These are phyloP conservation scores for Pichia scutulata DNA, from an alignment of 805 yeast species.

Conservation along the genomic window DNA sequence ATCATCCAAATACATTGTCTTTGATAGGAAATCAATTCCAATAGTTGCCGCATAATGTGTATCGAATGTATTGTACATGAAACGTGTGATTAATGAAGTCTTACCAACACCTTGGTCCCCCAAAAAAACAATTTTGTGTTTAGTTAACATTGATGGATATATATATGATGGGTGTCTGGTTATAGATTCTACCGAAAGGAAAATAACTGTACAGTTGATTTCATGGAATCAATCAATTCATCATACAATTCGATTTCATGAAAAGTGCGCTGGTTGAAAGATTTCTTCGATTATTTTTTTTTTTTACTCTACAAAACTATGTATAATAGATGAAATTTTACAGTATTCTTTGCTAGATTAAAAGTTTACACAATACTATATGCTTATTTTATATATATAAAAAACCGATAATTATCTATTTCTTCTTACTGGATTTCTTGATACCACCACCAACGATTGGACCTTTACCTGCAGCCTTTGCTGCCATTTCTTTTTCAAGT, in stretches of 20 bases:
- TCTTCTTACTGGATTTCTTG: slow-evolving; percentile 74
- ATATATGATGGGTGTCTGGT: not conserved
- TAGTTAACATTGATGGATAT: slow-evolving; percentile 35
- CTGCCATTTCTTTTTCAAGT: slow-evolving; percentile 85
- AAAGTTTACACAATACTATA: not conserved
- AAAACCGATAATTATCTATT: not conserved
- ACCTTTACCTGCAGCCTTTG: slow-evolving; percentile 82
- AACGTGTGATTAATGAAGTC: slow-evolving; percentile 91
- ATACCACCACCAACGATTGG: slow-evolving; percentile 92
- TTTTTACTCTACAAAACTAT: too few relatives aligned
- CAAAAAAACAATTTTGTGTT: slow-evolving; percentile 84
- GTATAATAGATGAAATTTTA: too few relatives aligned
- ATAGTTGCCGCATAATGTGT: slow-evolving; percentile 95
- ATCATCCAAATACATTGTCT: slow-evolving; percentile 91
- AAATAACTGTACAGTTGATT: not conserved
- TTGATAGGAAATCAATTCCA: slow-evolving; percentile 91
- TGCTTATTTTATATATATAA: slow-evolving; percentile 1
- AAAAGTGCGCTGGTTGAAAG: not conserved
- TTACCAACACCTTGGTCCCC: slow-evolving; percentile 99
- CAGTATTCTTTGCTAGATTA: not conserved
- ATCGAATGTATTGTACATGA: slow-evolving; percentile 96
- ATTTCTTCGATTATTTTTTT: not conserved
- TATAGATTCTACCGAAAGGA: not conserved
- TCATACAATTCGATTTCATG: not conserved
- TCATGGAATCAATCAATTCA: not conserved